Evolutionary conservation across 768 basidiomycete genomes (phyloP), one percentile per base, ranked within the genome.

Genomic region (Tylopilus cervinicoccineus): DNA sequence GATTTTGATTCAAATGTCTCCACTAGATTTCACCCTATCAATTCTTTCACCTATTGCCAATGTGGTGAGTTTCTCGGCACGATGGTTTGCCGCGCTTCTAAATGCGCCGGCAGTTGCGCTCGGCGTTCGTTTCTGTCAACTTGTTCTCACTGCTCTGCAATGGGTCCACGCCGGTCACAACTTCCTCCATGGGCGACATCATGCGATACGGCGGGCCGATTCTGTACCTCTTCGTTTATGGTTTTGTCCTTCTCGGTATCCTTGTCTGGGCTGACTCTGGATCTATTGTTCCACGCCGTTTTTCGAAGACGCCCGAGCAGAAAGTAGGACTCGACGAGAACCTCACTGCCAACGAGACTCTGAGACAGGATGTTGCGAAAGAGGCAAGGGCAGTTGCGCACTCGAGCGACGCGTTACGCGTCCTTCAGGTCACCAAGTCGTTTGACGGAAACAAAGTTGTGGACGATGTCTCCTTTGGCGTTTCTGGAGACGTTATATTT

Each of bases 251-350:
- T 8, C 75, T 88, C 41, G 76, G 58, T 4, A 67, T 88, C 27
- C 78, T 90, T 17, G 78, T 88, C 20, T 85, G 79, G 75, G 78
- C 76, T 23, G 86, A 88, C 59, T 88, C 86, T 5, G 86, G 87
- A 3, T 78, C 82, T 11, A 56, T 76, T 19, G 53, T 77, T 16
- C 72, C 75, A 32, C 72, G 77, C 38, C 66, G 51, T 42, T 62
- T 58, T 59, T 67, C 55, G 64, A 55, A 53, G 45, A 52, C 52
- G 23, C 54, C 24, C 45, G 36, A 61, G 37, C 55, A 55, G 16
- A 47, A 45, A 32, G 36, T 26, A 47, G 52, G 23, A 20, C n/a
- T 50, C 16, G 52, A 55, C 13, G 43, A 50, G 28, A 47, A 58
- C 22, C 46, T 57, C 28, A 48, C 53, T 6, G 39, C 46, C n/a